Evolutionary conservation across 169 alveolate genomes (phyloP), one percentile per base, ranked within the genome.

Genomic region (Plasmodium inui): DNA sequence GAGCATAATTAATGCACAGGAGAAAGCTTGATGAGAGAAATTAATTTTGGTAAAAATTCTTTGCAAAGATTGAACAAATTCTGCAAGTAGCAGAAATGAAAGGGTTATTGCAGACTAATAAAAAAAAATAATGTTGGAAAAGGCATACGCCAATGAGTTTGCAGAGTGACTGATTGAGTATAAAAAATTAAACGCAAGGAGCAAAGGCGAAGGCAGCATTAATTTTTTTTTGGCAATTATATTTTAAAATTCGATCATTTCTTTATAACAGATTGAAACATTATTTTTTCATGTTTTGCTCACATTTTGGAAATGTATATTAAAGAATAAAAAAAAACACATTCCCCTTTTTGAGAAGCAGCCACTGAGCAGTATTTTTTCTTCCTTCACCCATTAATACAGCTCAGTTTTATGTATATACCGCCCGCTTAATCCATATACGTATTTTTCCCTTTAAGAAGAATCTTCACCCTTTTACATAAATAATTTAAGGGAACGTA

Each of bases 221-320:
- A 82, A 82, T 8, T 30, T 53, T 53, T 26, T 30, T 26, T 57
- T 50, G 19, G 71, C 37, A 26, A 22, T 26, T 28, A 67, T 67
- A 28, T 67, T 26, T 26, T 26, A 61, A 67, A 82, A 55, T 53
- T 53, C 41, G 89, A 41, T 82, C 50, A 82, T 53, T 53, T 57
- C 55, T 10, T 17, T 82, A 37, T 57, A 17, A 28, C 53, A 82
- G 78, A 57, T 22, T 50, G 61, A 82, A 82, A 22, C 70, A 82
- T 82, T 82, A 53, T 82, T 53, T 82, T 57, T 82, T 57, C 34
- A 55, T 28, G 17, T 82, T 82, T 67, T 82, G 28, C 26, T 32
- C 46, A 53, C 26, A 53, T 82, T 82, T 50, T 55, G 76, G 79
- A 82, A 82, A n/a, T 82, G 70, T 82, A 30, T 57, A 19, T 55